Base-by-base conservation (phyloP, 768 basidiomycete species). In the Coprinopsis strossmayeri region DNA sequence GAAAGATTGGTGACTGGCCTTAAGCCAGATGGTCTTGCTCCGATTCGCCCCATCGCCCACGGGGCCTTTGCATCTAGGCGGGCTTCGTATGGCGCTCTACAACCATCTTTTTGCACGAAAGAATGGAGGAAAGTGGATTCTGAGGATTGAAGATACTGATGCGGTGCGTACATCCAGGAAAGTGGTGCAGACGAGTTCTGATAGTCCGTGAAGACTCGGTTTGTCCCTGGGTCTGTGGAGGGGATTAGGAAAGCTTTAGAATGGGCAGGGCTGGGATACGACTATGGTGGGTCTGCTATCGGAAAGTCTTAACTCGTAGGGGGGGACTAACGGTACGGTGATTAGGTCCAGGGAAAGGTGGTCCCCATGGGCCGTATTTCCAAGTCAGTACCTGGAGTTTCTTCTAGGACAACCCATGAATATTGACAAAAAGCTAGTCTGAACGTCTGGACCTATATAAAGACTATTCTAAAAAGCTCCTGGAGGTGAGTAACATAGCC, bases 21-120 rank as follows among this genome's bases (percentile, higher is more conserved):
- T n/a, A n/a, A n/a, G n/a, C 30, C 15, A 7, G 15, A 82, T 82
- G 72, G 76, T 74, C 10, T 70, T 92, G 15, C 65, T 98, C 13
- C 84, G 96, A 13, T 98, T 99, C 64, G 96, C 95, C 2, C 96
- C 96, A 1, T 98, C 96, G 1, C 96, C 96, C 1, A 99, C 96
- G 0, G 96, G 96, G 1, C 77, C 85, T 26, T 71, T 98, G 3
- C 96, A 99, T 64, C 81, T 99, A 1, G 96, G 96, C 0, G 96
- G 96, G 0, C 78, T 99, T 12, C 71, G 96, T 15, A 98, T 94
- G 47, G 96, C 94, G 0, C 69, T 99, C 1, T 95, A 92, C 66
- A 98, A 98, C 59, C 79, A 96, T 59, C 65, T 97, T 0, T 83
- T 85, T 48, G 89, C 95, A 7, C 77, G 76, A 57, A 91, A 89